Evolutionary conservation across 495 filamentous ascomycete genomes (phyloP).

Genomic region (Neurospora hispaniola): DNA sequence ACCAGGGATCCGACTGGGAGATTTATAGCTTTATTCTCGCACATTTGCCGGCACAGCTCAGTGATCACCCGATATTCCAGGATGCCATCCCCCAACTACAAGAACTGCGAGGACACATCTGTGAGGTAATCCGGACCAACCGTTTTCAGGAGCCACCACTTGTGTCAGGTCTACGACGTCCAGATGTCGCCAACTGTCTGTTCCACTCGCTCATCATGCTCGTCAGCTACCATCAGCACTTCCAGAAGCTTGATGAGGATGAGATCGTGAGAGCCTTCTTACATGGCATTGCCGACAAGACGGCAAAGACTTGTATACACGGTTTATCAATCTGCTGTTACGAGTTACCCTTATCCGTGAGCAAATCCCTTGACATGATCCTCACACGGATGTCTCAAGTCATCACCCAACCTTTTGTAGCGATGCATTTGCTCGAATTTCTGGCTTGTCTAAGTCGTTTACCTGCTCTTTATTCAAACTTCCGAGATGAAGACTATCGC

Average conservation of each 20-base stretch:
- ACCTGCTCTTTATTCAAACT: conserved; percentile 75
- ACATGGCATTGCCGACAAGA: conserved; percentile 72
- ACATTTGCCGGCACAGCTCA: conserved; percentile 77
- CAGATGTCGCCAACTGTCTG: conserved; percentile 78
- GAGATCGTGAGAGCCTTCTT: conserved; percentile 79
- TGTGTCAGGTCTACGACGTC: conserved; percentile 67
- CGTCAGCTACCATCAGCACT: conserved; percentile 76
- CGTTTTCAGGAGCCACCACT: conserved; percentile 66
- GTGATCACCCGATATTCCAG: conserved; percentile 77
- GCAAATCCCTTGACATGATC: conserved; percentile 70
- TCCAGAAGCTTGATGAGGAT: conserved; percentile 76
- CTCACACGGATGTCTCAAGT: conserved; percentile 88
- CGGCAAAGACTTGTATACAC: conserved; percentile 84
- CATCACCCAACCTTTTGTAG: conserved; percentile 82
- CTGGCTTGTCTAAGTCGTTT: conserved; percentile 75
- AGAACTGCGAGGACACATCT: conserved; percentile 63
- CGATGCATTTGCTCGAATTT: conserved; percentile 92
- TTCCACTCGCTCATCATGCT: conserved; percentile 77
- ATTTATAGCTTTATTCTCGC: conserved; percentile 83
- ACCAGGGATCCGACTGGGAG: conserved; percentile 81
- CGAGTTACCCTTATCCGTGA: conserved; percentile 74
- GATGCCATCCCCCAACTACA: conserved; percentile 62
- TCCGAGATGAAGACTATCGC: conserved; percentile 77
- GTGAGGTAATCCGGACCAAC: conserved; percentile 66
- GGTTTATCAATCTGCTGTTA: conserved; percentile 88